A percentile compares a stretch with the other conserved stretches of the same genome.
phyloP scores from a whole-genome alignment of 1,139 yeast species.

The Hansenula sp. region DNA sequence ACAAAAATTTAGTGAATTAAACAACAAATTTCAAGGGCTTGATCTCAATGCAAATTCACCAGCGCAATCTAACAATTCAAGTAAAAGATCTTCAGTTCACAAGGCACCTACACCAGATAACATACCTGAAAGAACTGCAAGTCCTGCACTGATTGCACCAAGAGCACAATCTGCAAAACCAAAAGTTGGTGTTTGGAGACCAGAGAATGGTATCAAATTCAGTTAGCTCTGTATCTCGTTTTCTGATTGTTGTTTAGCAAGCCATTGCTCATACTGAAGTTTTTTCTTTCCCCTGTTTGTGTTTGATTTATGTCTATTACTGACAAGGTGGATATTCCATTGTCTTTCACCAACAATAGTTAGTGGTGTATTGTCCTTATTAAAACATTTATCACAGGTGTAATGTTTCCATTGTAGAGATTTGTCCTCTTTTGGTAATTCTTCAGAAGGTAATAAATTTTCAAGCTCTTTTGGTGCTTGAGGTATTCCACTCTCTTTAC shows the following conservation, averaged over 20 bases:
- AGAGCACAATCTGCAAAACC: constrained; percentile 16
- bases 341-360: constrained; percentile 71
- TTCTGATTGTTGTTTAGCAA: constrained; percentile 10
- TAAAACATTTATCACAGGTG: constrained; percentile 64
- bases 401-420: constrained; percentile 64
- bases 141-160: constrained; percentile 20
- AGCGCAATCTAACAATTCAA: neutral
- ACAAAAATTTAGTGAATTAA: constrained; percentile 9
- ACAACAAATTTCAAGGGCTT: constrained; percentile 13
- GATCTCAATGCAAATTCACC: constrained; percentile 2
- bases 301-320: constrained; percentile 56
- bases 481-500: constrained; percentile 15
- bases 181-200: constrained; percentile 29
- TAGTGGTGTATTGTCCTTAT: constrained; percentile 47
- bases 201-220: constrained; percentile 31
- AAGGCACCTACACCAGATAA: neutral
- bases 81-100: neutral
- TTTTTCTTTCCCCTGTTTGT: constrained; percentile 37
- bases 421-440: constrained; percentile 13
- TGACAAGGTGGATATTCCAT: constrained; percentile 62
- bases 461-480: constrained; percentile 43
- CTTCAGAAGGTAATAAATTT: constrained; percentile 28
- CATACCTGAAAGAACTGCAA: constrained; percentile 7
- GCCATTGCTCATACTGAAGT: constrained; percentile 39
- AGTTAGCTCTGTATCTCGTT: neutral